Conservation (phyloP, 441 rosid species). For the Omphalea diandra region DNA sequence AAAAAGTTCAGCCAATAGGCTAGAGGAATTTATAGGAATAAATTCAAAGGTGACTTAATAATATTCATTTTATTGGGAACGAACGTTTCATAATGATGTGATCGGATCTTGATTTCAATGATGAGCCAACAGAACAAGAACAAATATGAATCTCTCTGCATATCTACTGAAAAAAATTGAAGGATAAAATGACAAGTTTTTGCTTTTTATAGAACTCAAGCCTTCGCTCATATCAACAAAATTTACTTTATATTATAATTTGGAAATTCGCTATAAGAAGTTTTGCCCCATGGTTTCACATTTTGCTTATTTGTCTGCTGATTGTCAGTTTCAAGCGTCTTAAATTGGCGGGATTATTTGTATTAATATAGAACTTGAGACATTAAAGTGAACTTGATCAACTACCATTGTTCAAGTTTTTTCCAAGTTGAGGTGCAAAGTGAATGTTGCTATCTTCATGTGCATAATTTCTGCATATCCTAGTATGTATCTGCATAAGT, state of each 20-base stretch:
- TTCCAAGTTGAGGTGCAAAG: neutral
- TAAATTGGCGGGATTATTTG: neutral
- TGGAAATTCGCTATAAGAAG: neutral
- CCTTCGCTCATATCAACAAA: neutral
- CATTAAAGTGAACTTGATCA: neutral
- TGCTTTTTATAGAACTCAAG: neutral
- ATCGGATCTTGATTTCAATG: slow-evolving; percentile 1
- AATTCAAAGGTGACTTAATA: neutral
- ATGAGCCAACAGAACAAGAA: neutral
- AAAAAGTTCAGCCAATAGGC: neutral
- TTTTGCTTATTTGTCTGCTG: neutral
- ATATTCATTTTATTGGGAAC: neutral
- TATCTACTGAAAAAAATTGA: slow-evolving; percentile 13
- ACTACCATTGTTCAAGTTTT: neutral
- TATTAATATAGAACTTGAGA: neutral
- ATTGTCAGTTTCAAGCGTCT: slow-evolving; percentile 6
- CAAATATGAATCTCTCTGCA: neutral
- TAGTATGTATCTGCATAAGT: neutral
- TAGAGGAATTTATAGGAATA: neutral
- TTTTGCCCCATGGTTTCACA: neutral
- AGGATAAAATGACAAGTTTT: neutral
- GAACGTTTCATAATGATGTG: slow-evolving; percentile 8
- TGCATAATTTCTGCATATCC: neutral
- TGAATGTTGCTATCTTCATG: neutral
- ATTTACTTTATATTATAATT: neutral